Evolutionary conservation across 345 rosid genomes (phyloP).

Genomic region (Eucalyptus leucophloia): DNA sequence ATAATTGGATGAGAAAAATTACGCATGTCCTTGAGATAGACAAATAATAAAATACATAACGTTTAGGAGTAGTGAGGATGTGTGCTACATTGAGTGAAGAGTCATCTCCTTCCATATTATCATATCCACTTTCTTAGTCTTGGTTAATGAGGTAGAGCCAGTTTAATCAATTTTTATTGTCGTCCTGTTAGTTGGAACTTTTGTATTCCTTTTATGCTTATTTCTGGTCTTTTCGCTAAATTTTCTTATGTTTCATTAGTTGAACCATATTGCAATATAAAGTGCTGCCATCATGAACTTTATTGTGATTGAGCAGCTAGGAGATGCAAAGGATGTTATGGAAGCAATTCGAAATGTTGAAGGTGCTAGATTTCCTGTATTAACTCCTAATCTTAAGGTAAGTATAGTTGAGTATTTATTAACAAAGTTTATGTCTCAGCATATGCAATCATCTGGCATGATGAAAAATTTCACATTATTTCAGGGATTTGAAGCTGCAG

Average conservation of each 20-base stretch:
- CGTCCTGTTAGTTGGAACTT: neutral
- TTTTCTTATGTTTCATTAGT: neutral
- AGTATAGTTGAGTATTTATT: neutral
- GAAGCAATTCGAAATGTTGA: slow-evolving; percentile 36
- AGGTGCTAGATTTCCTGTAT: slow-evolving; percentile 56
- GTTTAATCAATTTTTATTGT: neutral
- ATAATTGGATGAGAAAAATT: neutral
- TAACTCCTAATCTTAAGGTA: slow-evolving; percentile 73
- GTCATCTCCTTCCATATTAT: neutral
- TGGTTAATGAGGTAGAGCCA: neutral
- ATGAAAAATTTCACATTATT: neutral
- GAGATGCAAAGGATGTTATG: slow-evolving; percentile 78
- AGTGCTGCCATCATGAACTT: neutral
- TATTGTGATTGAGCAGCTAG: slow-evolving; percentile 29
- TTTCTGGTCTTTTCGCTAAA: neutral
- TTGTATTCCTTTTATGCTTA: neutral
- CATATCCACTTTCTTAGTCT: neutral
- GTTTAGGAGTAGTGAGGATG: neutral
- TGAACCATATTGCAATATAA: neutral
- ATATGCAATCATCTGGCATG: neutral
- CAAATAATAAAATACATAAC: neutral
- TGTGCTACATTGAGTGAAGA: neutral
- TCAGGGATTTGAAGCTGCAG: slow-evolving; percentile 74
- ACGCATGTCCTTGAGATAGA: neutral
- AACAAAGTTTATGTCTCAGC: neutral